Evolutionary conservation across 164 flowering plant species (phyloP), one percentile per base, ranked within the genome.

Genomic region (Magnolia officinalis): DNA sequence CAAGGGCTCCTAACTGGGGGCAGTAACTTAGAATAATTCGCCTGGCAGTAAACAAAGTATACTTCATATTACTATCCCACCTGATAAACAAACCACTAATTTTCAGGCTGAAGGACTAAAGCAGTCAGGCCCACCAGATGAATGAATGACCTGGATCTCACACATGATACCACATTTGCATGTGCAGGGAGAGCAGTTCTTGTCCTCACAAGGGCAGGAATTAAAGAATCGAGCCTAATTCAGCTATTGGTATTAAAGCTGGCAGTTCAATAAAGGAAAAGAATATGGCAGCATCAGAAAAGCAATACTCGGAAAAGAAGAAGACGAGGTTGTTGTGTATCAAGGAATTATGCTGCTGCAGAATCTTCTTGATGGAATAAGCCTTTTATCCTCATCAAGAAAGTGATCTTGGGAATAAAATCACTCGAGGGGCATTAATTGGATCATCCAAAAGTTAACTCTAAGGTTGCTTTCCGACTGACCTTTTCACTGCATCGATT

Each of bases 381-480:
- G 58, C 67, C 75, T 21, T 76, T 72, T 63, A 37, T 66, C 49
- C 51, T 76, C 21, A 37, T 55, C 61, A 80, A 85, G 75, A 75
- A 81, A 75, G 83, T 55, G 61, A 55, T 11, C 16, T 55, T 16
- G 18, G 61, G 31, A 65, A 24, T 20, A 65, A 14, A 77, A 63
- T 75, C 70, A 65, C 74, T 76, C 72, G 79, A 75, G 81, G 18
- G 84, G 82, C 69, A 29, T 72, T 51, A 67, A 76, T 77, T 71
- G 72, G 74, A 81, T 78, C 83, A 77, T 79, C 78, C 83, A 75
- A 85, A 85, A 79, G 82, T 67, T 71, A 73, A 58, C 75, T 72
- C 76, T 71, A 77, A 58, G 80, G 84, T 82, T 67, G 78, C 82
- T 82, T 58, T 82, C 80, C 63, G 70, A 78, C 75, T 74, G 50